phyloP scores from a whole-genome alignment of 176 grass and related monocot genomes.

The sorghum (Sorghum bicolor) region Sorghum_bicolor_NCBIv3 NC_012879.2:58309001-58309500 shows the following conservation, averaged over 20 bases:
- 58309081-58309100: too few relatives aligned
- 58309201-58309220: neutral
- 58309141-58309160: too few relatives aligned
- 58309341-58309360: neutral
- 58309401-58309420: neutral
- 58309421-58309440: neutral
- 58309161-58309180: too few relatives aligned
- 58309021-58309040: neutral
- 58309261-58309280: neutral
- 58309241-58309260: constrained; percentile 21
- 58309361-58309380: constrained; percentile 6
- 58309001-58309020: constrained; percentile 14
- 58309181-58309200: neutral
- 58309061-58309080: too few relatives aligned
- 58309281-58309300: neutral
- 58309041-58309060: too few relatives aligned
- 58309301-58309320: constrained; percentile 5
- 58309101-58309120: too few relatives aligned
- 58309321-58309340: neutral
- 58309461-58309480: too few relatives aligned
- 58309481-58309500: too few relatives aligned
- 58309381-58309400: neutral
- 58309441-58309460: too few relatives aligned
- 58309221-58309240: neutral
- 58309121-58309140: too few relatives aligned